Base-by-base conservation (phyloP, 108 stramenopile genomes). In the Cyclostephanos invisitatus region DNA sequence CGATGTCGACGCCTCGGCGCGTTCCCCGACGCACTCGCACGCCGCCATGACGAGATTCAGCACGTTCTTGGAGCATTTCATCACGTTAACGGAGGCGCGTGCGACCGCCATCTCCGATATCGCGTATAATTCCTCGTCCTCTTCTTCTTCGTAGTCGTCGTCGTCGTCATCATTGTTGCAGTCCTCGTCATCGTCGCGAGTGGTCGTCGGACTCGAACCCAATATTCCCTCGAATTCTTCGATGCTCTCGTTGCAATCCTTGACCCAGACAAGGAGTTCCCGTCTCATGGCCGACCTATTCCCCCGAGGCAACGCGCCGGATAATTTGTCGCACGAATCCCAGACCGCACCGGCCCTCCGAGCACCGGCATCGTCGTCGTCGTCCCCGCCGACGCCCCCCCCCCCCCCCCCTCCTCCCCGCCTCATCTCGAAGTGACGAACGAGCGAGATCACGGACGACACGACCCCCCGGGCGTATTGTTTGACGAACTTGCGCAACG, bases 321-420 rank as follows among this genome's bases (percentile, higher is more conserved):
- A 72, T 12, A 85, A 24, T 0, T 68, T 60, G 55, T 94, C 85
- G 64, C 93, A 94, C 17, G 88, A 72, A 10, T 80, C 66, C 93
- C 93, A 94, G 17, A 94, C 89, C 10, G 88, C 87, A 10, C 93
- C 93, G 2, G 86, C 84, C 54, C 82, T 83, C 77, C 86, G 89
- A 0, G 93, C 90, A 25, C 76, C 90, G 14, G 86, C 24, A 50
- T 84, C 81, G 20, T 76, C 50, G 7, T 22, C n/a, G 58, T 70
- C 18, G 28, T n/a, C n/a, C 38, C 60, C 4, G 56, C 32, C 24
- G 8, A 20, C 0, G 54, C 65, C 7, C 88, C 84, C 49, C 67
- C 12, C 7, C 83, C 82, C 24, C 73, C 46, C 36, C 70, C 48
- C 40, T 78, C 81, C 18, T n/a, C 83, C 82, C 24, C 73, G 46